Evolutionary conservation across 2,329 filamentous ascomycete species (phyloP), one percentile per base, ranked within the genome.

Genomic region (Arthrobotrys pseudoclavata): DNA sequence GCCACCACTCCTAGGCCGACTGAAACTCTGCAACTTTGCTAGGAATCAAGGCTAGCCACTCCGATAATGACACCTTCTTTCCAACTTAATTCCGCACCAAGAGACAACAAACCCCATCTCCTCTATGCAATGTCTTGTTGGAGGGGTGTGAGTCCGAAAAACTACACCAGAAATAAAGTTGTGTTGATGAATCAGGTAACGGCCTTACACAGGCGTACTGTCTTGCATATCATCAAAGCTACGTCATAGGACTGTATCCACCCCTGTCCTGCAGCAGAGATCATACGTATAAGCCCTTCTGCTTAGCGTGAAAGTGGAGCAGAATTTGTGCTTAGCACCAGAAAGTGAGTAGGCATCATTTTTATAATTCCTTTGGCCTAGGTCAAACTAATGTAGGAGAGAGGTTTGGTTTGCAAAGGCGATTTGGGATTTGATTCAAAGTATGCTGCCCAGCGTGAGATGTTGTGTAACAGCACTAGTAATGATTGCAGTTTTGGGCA

Each of bases 21-120:
- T 3, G 34, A 60, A 42, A 60, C 20, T 26, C 34, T 20, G 10
- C 34, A 60, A 13, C 34, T 24, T 60, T 10, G 40, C 47, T n/a
- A 50, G n/a, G 42, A 72, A 66, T 52, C 60, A 57, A 68, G 64
- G 47, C 57, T 55, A 69, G 64, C 64, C 57, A 57, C 71, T 37
- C 64, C 24, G 66, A 69, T 60, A 63, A 57, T 63, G 52, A n/a
- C 50, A 50, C 37, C n/a, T 40, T 47, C 29, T 24, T 24, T 9
- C 18, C 13, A n/a, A 29, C 40, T 22, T 15, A 48, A 31, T 31
- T 22, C 15, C n/a, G 10, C 31, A 34, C 7, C 7, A 12, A 62
- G 15, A 62, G 9, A 24, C 45, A 24, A 29, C 42, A 60, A 52
- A 61, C 60, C 50, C 37, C 18, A 26, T 22, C 26, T 50, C 9